phyloP scores from a whole-genome alignment of 1,284 basidiomycete species.

The Naganishia liquefaciens region DNA sequence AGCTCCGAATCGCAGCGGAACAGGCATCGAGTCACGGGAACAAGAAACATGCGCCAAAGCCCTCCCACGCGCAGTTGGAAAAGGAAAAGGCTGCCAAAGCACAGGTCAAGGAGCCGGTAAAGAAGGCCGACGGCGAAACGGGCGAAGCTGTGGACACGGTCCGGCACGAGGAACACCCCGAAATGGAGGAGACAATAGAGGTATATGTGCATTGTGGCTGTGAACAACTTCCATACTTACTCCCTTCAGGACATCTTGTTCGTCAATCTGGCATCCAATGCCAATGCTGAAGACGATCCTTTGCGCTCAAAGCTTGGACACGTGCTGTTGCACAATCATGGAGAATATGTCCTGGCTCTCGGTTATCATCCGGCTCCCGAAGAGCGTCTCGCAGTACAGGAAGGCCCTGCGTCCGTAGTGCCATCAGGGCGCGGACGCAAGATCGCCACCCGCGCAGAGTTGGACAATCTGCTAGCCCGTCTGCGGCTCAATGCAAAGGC shows the following conservation, averaged over 20 bases:
- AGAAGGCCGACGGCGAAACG: constrained; percentile 1
- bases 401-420: constrained; percentile 16
- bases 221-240: not conserved
- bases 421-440: constrained; percentile 16
- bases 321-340: constrained; percentile 45
- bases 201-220: not conserved
- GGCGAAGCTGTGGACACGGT: not conserved
- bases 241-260: constrained; percentile 7
- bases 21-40: constrained; percentile 15
- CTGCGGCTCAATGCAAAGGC: constrained; percentile 37
- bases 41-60: constrained; percentile 12
- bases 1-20: constrained; percentile 11
- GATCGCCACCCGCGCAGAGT: constrained; percentile 34
- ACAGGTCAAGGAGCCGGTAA: not conserved
- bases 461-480: constrained; percentile 39
- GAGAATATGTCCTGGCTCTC: constrained; percentile 47
- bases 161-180: not conserved
- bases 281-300: constrained; percentile 40
- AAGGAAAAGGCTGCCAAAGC: not conserved
- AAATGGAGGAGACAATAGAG: constrained; percentile 15
- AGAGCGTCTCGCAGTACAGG: constrained; percentile 30
- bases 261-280: not conserved
- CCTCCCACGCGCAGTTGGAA: not conserved
- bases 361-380: constrained; percentile 44
- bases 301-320: constrained; percentile 44